These are phyloP conservation scores for Gossypium ekmanianum DNA, from an alignment of 345 rosid genomes.

Conservation along the genomic window DNA sequence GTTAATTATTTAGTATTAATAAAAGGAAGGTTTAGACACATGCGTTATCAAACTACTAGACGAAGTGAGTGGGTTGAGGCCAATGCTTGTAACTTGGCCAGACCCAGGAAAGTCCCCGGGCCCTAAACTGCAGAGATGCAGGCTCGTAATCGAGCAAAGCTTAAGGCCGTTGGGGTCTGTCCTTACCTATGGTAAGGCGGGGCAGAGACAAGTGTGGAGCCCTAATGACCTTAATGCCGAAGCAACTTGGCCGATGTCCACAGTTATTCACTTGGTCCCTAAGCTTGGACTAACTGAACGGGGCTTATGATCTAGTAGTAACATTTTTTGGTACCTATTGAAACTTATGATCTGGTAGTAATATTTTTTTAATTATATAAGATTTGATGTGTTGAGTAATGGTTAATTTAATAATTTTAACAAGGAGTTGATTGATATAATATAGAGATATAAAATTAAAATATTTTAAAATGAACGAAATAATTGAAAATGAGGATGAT, in stretches of 20 bases:
- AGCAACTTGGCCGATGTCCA: neutral
- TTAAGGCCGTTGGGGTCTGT: neutral
- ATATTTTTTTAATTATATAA: accelerated
- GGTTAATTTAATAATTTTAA: accelerated
- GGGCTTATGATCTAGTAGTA: neutral
- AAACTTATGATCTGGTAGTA: neutral
- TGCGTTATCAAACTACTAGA: no score
- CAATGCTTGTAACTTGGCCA: accelerated
- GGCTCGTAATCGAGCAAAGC: neutral
- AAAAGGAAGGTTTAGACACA: neutral
- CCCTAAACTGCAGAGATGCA: neutral
- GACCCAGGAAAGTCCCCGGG: neutral
- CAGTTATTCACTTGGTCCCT: neutral
- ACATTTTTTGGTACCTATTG: no score
- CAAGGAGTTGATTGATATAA: accelerated
- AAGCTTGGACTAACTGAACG: neutral
- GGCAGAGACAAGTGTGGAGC: neutral
- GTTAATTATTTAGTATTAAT: no score
- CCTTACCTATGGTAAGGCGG: no score
- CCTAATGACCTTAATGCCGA: neutral
- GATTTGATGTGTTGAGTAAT: no score
- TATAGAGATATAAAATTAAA: no score
- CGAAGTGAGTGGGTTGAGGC: neutral
- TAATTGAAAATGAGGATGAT: no score
- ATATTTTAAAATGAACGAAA: accelerated